phyloP scores from a whole-genome alignment of 345 rosid genomes.

The Brassica rapa region DNA sequence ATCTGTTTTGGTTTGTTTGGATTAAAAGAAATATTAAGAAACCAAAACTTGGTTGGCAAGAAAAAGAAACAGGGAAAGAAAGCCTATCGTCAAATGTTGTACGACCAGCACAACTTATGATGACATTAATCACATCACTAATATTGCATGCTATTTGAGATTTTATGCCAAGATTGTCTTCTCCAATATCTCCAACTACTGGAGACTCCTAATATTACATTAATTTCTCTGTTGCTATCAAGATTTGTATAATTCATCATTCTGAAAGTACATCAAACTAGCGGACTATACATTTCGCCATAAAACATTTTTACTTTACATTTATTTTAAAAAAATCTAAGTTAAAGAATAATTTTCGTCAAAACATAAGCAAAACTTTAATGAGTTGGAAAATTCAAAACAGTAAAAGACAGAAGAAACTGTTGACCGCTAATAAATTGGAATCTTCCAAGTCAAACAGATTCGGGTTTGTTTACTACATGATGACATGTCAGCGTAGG shows the following conservation, averaged over 20 bases:
- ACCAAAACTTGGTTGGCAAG: background rate
- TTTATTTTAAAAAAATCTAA: background rate
- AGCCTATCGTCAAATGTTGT: conserved; percentile 49
- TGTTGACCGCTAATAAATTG: conserved; percentile 16
- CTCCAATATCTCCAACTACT: conserved; percentile 35
- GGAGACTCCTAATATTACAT: conserved; percentile 10
- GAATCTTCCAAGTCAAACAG: conserved; percentile 32
- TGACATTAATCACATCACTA: conserved; percentile 54
- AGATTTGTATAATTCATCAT: background rate
- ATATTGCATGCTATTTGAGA: conserved; percentile 20
- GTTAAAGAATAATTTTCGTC: background rate
- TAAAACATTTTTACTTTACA: background rate
- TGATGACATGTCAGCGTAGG: conserved; percentile 18
- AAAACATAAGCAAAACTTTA: background rate
- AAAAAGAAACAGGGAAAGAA: background rate
- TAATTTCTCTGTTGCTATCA: background rate
- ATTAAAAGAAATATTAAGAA: background rate
- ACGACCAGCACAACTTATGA: conserved; percentile 65
- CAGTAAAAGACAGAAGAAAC: background rate
- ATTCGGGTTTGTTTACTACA: conserved; percentile 13
- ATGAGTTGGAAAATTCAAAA: conserved; percentile 12
- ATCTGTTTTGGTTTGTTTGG: conserved; percentile 33
- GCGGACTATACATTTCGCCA: background rate
- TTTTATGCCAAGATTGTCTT: conserved; percentile 31
- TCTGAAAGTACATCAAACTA: background rate